Percentiles rank a stretch among this genome's conserved stretches.
Conservation (phyloP, 1,284 basidiomycete genomes). For the Apiotrichum gracile region DNA sequence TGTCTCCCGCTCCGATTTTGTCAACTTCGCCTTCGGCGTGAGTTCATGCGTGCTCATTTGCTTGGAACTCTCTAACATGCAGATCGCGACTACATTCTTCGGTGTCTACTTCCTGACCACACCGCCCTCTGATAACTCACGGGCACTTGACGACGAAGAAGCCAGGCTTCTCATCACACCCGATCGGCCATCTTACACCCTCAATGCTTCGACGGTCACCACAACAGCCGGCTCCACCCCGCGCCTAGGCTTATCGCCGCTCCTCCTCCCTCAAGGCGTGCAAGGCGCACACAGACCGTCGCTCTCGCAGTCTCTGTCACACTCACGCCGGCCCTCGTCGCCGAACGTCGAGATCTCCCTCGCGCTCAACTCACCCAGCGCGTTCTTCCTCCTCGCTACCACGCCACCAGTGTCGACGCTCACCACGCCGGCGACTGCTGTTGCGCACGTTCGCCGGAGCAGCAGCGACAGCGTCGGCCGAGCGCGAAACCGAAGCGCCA, state of each 20-base stretch:
- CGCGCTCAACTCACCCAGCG: slow-evolving; percentile 32
- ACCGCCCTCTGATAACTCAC: neutral
- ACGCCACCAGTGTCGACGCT: slow-evolving; percentile 24
- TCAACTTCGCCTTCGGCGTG: slow-evolving; percentile 50
- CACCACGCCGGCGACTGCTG: neutral
- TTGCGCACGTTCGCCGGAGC: neutral
- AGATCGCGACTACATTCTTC: slow-evolving; percentile 48
- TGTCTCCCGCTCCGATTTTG: slow-evolving; percentile 69
- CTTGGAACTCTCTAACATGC: slow-evolving; percentile 17
- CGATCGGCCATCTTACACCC: neutral
- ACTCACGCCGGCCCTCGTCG: slow-evolving; percentile 21
- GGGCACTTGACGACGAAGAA: slow-evolving; percentile 12
- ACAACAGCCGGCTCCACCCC: neutral
- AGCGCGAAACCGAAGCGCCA: neutral
- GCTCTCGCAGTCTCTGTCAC: no score
- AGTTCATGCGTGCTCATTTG: slow-evolving; percentile 4
- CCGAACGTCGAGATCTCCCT: slow-evolving; percentile 27
- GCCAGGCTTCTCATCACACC: slow-evolving; percentile 22
- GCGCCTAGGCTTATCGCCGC: slow-evolving; percentile 8
- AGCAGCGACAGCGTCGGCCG: neutral
- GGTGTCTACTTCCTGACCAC: slow-evolving; percentile 61
- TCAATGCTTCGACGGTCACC: neutral
- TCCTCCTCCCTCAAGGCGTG: neutral
- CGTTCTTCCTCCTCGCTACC: slow-evolving; percentile 37
- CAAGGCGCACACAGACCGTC: neutral